Conservation (phyloP, 495 filamentous ascomycete genomes). For the Paragyromitra xinjiangensis region DNA sequence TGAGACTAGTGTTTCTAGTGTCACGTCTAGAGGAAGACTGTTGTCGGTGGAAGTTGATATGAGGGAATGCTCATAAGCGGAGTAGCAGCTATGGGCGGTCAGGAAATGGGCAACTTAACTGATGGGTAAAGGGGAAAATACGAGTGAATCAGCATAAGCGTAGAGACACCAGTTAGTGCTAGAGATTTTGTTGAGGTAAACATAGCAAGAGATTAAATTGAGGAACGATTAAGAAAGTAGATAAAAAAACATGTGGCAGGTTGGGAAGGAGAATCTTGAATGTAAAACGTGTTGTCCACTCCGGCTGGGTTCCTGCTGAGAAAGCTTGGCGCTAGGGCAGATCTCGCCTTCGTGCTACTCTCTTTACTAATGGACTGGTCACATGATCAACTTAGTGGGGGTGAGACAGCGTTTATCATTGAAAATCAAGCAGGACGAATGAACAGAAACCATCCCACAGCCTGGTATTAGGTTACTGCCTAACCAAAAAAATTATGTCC, state of each 20-base stretch:
- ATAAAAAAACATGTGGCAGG: neutral
- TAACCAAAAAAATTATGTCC: too few species aligned
- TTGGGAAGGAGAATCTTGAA: too few species aligned
- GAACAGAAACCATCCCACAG: too few species aligned
- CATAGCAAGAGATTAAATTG: constrained; percentile 11
- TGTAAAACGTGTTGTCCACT: too few species aligned
- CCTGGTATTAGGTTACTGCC: too few species aligned
- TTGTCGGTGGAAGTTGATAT: constrained; percentile 61
- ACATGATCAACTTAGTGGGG: too few species aligned
- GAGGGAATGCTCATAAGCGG: constrained; percentile 81
- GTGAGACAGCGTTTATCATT: too few species aligned
- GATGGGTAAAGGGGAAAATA: constrained; percentile 4
- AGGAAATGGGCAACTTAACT: neutral
- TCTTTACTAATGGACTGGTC: too few species aligned
- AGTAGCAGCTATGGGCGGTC: constrained; percentile 73
- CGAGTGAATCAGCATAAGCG: constrained; percentile 53
- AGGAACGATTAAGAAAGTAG: neutral
- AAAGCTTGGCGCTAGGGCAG: too few species aligned
- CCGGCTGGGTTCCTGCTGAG: too few species aligned
- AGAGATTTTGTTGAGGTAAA: constrained; percentile 38
- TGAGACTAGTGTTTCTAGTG: constrained; percentile 77
- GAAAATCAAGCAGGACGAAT: too few species aligned
- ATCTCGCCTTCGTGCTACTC: too few species aligned
- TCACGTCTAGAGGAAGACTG: constrained; percentile 76
- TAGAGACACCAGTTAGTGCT: constrained; percentile 41